Base-by-base conservation (phyloP, 768 basidiomycete species). In the Suillus bovinus region DNA sequence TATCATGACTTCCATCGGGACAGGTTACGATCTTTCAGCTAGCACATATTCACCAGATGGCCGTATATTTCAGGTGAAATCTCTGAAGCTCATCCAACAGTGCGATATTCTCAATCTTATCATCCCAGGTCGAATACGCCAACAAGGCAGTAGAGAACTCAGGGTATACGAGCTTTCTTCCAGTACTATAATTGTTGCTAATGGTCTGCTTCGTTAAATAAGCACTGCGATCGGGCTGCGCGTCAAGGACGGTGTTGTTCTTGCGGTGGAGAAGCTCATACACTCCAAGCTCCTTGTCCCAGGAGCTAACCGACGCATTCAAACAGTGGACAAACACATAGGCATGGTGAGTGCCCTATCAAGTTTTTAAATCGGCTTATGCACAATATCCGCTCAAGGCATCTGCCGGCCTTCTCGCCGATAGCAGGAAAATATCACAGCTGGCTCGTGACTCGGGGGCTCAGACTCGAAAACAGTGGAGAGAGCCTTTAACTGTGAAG, bases 121-220 rank as follows among this genome's bases (percentile, higher is more conserved):
- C 38, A 49, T 39, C 24, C 53, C 67, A 96, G 94, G 91, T 99
- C 75, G 96, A 99, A 79, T 99, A 99, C 71, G 97, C 97, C 60
- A 90, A 88, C 79, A 99, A 99, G 78, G 96, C 97, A 14, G 97
- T 99, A 64, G 97, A 99, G 79, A 96, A 97, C 79, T 94, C 96
- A 44, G 97, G 97, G 92, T 95, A 74, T 64, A 84, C 70, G 2
- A 42, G 44, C 22, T 50, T 36, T 52, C 34, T 52, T 52, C 33
- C 55, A 55, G 17, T 20, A 39, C 55, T 56, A 10, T 8, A 20
- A 27, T 29, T 39, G 58, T 50, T 56, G 29, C 8, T 49, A 33
- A 41, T 64, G 46, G 41, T 53, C 36, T 33, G 60, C 47, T 58
- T 31, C 36, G 56, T 47, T 7, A 24, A 42, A 44, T 44, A 67